Conservation (phyloP, 1,284 basidiomycete genomes). For the Cutaneotrichosporon arboriforme region DNA sequence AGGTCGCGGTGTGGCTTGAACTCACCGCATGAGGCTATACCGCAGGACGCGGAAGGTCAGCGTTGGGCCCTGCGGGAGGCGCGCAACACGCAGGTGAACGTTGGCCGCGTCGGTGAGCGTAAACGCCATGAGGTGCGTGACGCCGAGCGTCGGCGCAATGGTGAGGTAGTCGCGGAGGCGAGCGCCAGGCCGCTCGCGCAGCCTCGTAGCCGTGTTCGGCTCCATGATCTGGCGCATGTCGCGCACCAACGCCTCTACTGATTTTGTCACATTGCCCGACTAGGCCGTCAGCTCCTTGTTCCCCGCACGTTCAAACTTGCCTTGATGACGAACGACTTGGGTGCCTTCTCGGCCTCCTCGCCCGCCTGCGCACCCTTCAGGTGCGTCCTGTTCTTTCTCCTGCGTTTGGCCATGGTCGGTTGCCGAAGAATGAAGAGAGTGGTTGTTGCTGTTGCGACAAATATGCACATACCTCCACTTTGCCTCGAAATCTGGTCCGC, state of each 20-base stretch:
- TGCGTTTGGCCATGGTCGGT: conserved; percentile 58
- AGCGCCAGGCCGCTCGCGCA: conserved; percentile 84
- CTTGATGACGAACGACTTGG: conserved; percentile 75
- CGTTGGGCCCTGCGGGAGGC: conserved; percentile 87
- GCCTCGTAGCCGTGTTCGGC: conserved; percentile 88
- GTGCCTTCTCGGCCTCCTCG: conserved; percentile 46
- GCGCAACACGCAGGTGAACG: conserved; percentile 70
- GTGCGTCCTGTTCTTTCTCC: conserved; percentile 81
- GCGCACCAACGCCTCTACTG: conserved; percentile 79
- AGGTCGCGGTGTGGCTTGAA: too few species aligned
- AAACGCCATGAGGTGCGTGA: conserved; percentile 90
- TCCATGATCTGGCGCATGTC: conserved; percentile 96
- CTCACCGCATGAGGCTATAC: conserved; percentile 74
- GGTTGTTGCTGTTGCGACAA: background rate
- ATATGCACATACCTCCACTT: background rate
- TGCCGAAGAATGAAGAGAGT: background rate
- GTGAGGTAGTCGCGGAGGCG: conserved; percentile 91
- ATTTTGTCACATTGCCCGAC: conserved; percentile 83
- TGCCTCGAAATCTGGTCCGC: background rate
- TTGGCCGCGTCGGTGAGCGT: conserved; percentile 80
- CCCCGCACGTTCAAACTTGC: conserved; percentile 21
- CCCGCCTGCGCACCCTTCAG: conserved; percentile 56
- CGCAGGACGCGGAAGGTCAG: conserved; percentile 88
- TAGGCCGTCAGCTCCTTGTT: conserved; percentile 11
- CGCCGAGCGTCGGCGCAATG: conserved; percentile 84